Evolutionary conservation across 495 filamentous ascomycete genomes (phyloP).

Genomic region (Chaetomium fimeti): DNA sequence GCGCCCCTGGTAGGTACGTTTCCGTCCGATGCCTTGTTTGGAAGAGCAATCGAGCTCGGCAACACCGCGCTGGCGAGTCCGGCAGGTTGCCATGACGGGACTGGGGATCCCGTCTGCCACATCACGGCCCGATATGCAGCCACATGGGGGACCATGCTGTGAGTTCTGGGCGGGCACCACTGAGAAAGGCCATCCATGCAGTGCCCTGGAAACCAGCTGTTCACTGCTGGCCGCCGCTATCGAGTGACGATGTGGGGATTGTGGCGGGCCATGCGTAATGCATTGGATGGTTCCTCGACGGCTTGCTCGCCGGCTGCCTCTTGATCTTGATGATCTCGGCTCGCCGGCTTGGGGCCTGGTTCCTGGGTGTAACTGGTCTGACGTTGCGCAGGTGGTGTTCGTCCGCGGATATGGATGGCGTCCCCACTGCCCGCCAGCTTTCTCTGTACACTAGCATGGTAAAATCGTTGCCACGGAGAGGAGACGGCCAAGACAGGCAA

Average conservation of each 20-base stretch:
- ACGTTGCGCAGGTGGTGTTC: slow-evolving; percentile 13
- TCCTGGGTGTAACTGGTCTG: slow-evolving; percentile 6
- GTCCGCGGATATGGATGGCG: not conserved
- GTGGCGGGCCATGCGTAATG: not conserved
- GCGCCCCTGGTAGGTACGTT: too few relatives aligned
- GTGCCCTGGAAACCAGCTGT: not conserved
- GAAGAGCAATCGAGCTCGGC: not conserved
- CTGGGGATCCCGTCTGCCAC: slow-evolving; percentile 20
- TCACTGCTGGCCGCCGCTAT: not conserved
- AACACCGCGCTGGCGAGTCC: not conserved
- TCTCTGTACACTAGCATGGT: not conserved
- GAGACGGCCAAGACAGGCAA: not conserved
- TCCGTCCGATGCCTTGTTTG: not conserved
- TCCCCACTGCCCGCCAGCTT: not conserved
- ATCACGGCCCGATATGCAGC: slow-evolving; percentile 23
- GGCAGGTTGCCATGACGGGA: slow-evolving; percentile 4
- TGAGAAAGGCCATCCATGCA: not conserved
- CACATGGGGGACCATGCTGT: slow-evolving; percentile 6
- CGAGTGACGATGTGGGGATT: not conserved
- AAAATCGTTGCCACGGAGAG: slow-evolving; percentile 12
- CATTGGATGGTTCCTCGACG: not conserved
- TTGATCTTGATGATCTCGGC: not conserved
- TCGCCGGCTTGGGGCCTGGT: not conserved
- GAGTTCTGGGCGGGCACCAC: not conserved
- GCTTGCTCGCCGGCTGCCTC: slow-evolving; percentile 3